These are phyloP conservation scores for Mrakia hoshinonis DNA, from an alignment of 768 basidiomycete species.

Conservation along the genomic window DNA sequence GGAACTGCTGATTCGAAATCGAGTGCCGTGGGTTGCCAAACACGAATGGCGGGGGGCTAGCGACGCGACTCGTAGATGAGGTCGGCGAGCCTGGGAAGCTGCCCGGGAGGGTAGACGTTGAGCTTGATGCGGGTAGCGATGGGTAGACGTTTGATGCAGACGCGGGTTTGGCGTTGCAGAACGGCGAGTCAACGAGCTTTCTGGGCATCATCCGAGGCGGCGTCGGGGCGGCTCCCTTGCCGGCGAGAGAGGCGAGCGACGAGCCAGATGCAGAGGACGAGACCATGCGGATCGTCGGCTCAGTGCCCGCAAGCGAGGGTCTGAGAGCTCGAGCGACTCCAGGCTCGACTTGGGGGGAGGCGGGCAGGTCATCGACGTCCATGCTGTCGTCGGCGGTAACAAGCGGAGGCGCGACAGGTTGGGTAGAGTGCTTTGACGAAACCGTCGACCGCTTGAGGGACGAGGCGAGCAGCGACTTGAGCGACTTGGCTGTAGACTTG, in stretches of 20 bases:
- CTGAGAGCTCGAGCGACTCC: conserved; percentile 12
- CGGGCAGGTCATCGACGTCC: not conserved
- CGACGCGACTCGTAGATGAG: not conserved
- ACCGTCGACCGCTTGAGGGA: not conserved
- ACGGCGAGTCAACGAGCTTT: not conserved
- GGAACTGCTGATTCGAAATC: not conserved
- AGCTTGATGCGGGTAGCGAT: not conserved
- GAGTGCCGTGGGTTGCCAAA: conserved; percentile 21
- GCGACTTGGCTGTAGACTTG: conserved; percentile 6
- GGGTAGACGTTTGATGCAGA: not conserved
- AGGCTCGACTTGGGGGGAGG: not conserved
- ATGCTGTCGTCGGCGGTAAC: not conserved
- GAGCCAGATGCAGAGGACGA: not conserved
- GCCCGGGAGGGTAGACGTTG: conserved; percentile 8
- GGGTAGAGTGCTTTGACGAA: not conserved
- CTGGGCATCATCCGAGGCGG: conserved; percentile 2
- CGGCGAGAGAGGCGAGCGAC: not conserved
- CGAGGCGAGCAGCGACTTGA: conserved; percentile 8
- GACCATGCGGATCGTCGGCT: conserved; percentile 22
- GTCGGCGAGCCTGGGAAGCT: conserved; percentile 20
- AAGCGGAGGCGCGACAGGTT: not conserved
- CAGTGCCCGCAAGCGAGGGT: not conserved
- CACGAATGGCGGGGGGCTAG: conserved; percentile 8
- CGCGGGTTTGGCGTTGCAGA: not conserved
- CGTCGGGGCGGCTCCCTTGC: not conserved